Percentiles rank a stretch among this genome's conserved stretches.
Conservation (phyloP, 805 yeast genomes). For the Saccharomycopsis microspora region DNA sequence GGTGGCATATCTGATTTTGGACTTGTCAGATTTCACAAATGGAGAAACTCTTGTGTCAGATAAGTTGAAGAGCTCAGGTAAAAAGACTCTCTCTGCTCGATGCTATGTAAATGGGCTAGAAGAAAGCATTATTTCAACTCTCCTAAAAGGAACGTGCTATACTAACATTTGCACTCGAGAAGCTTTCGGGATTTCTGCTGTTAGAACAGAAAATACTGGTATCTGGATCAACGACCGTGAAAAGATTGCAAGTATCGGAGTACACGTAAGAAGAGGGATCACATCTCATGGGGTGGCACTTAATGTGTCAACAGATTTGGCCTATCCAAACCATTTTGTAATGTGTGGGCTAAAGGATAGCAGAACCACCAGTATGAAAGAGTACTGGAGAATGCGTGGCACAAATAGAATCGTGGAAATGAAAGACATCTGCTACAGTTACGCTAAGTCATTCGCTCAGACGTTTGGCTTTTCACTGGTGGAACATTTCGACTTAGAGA, state of each 20-base stretch:
- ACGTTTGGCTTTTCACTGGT: slow-evolving; percentile 27
- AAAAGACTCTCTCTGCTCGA: slow-evolving; percentile 38
- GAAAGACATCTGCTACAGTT: slow-evolving; percentile 30
- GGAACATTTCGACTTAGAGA: slow-evolving; percentile 24
- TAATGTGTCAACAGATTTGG: slow-evolving; percentile 64
- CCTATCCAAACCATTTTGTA: slow-evolving; percentile 55
- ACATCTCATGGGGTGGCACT: slow-evolving; percentile 87
- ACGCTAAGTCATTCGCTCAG: slow-evolving; percentile 34
- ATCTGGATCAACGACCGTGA: slow-evolving; percentile 58
- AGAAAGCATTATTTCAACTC: slow-evolving; percentile 37
- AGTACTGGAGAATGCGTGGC: slow-evolving; percentile 13
- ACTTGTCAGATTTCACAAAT: slow-evolving; percentile 47
- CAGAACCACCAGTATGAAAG: slow-evolving; percentile 40
- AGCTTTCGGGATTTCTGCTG: slow-evolving; percentile 20
- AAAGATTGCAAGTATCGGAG: slow-evolving; percentile 85
- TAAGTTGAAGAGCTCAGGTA: slow-evolving; percentile 20
- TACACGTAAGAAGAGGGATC: slow-evolving; percentile 71
- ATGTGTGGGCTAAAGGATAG: slow-evolving; percentile 78
- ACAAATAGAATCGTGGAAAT: slow-evolving; percentile 17
- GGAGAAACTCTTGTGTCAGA: not conserved
- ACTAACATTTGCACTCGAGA: not conserved
- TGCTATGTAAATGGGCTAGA: slow-evolving; percentile 61
- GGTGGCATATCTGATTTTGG: slow-evolving; percentile 72
- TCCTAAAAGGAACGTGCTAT: slow-evolving; percentile 20
- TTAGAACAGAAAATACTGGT: slow-evolving; percentile 66